Percentiles rank a stretch among this genome's conserved stretches.
These are phyloP conservation scores for Paracamarosporium sp. DNA, from an alignment of 2,329 filamentous ascomycete species.

Conservation along the genomic window DNA sequence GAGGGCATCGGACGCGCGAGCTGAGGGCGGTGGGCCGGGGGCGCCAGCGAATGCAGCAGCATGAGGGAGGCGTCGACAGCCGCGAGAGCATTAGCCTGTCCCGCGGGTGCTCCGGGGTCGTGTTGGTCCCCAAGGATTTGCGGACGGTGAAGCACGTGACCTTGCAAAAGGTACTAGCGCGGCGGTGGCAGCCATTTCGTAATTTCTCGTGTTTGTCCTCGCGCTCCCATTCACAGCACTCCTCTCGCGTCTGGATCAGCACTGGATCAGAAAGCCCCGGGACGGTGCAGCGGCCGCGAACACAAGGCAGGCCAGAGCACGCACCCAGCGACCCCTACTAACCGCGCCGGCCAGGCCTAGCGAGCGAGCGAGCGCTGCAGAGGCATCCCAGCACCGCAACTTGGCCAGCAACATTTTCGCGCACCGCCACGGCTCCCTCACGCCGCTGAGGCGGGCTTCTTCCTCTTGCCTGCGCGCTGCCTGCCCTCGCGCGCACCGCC, in stretches of 20 bases:
- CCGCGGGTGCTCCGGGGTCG: slow-evolving; percentile 3
- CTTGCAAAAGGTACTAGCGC: not conserved
- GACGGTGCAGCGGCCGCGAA: not conserved
- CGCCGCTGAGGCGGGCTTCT: not conserved
- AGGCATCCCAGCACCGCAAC: slow-evolving; percentile 1
- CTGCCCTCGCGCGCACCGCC: not conserved
- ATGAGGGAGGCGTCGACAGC: not conserved
- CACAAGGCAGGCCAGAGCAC: not conserved
- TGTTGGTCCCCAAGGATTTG: slow-evolving; percentile 1
- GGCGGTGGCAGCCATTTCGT: slow-evolving; percentile 10
- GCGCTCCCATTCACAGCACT: slow-evolving; percentile 19
- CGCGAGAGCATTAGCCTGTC: slow-evolving; percentile 1
- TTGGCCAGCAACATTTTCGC: slow-evolving; percentile 7
- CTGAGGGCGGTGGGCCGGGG: not conserved
- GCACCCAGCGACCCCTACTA: not conserved
- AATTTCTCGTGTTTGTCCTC: not conserved
- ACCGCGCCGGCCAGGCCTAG: not conserved
- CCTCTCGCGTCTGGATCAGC: slow-evolving; percentile 8
- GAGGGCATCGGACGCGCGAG: not conserved
- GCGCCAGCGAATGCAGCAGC: not conserved
- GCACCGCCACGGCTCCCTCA: slow-evolving; percentile 1
- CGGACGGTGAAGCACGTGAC: slow-evolving; percentile 1
- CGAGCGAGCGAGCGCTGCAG: not conserved
- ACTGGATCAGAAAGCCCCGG: not conserved
- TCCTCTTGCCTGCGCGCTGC: not conserved